Conservation (phyloP, 1,284 basidiomycete species). For the Ustilago cynodontis region DNA sequence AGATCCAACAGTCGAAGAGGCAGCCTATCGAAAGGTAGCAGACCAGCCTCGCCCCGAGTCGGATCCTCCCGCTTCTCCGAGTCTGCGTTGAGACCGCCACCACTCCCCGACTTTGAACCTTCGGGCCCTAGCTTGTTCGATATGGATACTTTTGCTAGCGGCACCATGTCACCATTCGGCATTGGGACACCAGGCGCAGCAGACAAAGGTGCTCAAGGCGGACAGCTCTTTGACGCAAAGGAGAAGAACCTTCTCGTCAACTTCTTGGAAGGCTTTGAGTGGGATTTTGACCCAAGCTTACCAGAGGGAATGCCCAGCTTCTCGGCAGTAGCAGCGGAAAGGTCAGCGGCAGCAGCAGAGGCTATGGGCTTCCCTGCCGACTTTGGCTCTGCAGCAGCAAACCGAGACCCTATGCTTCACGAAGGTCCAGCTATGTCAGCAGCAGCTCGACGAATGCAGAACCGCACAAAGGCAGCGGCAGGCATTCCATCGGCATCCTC, state of each 20-base stretch:
- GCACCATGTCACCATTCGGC: slow-evolving; percentile 40
- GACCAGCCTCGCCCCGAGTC: slow-evolving; percentile 43
- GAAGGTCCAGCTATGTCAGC: slow-evolving; percentile 31
- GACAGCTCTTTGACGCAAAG: slow-evolving; percentile 56
- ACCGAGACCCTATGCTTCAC: slow-evolving; percentile 37
- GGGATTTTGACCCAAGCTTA: slow-evolving; percentile 63
- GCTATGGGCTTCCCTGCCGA: slow-evolving; percentile 40
- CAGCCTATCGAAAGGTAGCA: slow-evolving; percentile 52
- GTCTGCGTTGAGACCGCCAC: slow-evolving; percentile 46
- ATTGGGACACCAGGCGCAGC: slow-evolving; percentile 32
- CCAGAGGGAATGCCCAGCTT: slow-evolving; percentile 65
- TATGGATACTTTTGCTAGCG: slow-evolving; percentile 32
- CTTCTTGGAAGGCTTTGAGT: slow-evolving; percentile 64
- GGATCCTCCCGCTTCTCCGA: slow-evolving; percentile 46
- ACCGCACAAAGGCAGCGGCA: slow-evolving; percentile 23
- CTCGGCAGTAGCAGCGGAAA: slow-evolving; percentile 55
- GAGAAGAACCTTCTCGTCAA: slow-evolving; percentile 57
- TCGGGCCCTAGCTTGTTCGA: slow-evolving; percentile 47
- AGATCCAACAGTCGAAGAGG: slow-evolving; percentile 45
- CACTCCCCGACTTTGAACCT: slow-evolving; percentile 54
- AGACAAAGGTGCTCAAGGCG: slow-evolving; percentile 25
- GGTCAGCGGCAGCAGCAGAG: slow-evolving; percentile 40
- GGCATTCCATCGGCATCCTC: slow-evolving; percentile 27
- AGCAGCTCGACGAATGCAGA: slow-evolving; percentile 40
- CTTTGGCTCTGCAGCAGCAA: slow-evolving; percentile 26